These are phyloP conservation scores for Vanilla planifolia DNA, from an alignment of 106 monocot genomes.

Conservation along the genomic window DNA sequence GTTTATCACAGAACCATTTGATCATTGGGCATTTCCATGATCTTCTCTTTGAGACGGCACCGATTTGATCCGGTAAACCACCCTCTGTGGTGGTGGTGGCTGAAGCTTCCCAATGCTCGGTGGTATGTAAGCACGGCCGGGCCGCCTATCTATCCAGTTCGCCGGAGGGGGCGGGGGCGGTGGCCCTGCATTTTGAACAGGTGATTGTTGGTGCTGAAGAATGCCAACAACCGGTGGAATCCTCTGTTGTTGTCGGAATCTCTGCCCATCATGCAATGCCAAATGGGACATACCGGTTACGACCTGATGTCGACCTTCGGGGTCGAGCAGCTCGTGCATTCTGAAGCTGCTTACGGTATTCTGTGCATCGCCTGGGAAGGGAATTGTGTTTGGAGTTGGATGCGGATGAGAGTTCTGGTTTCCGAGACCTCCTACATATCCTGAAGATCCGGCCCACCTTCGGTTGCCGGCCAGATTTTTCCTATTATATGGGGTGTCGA, in stretches of 20 bases:
- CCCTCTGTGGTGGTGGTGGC: conserved; percentile 24
- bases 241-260: neutral
- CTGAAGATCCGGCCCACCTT: conserved; percentile 39
- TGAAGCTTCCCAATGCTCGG: conserved; percentile 10
- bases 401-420: conserved; percentile 6
- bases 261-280: conserved; percentile 25
- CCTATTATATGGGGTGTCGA: conserved; percentile 26
- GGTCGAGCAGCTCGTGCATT: conserved; percentile 19
- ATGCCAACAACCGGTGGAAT: conserved; percentile 20
- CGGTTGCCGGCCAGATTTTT: conserved; percentile 15
- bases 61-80: conserved; percentile 35
- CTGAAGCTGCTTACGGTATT: conserved; percentile 25
- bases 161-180: conserved; percentile 53
- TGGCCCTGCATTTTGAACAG: conserved; percentile 19
- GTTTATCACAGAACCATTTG: too few relatives aligned
- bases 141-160: conserved; percentile 59
- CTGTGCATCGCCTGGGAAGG: conserved; percentile 20
- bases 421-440: conserved; percentile 39
- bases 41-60: conserved; percentile 11
- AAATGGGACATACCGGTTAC: conserved; percentile 34
- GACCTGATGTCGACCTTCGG: conserved; percentile 18
- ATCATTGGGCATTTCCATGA: conserved; percentile 15
- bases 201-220: conserved; percentile 20
- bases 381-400: conserved; percentile 14
- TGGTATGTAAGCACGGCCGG: conserved; percentile 1